Evolutionary conservation across 352 stramenopile genomes (phyloP).

Genomic region (Bremia lactucae): DNA sequence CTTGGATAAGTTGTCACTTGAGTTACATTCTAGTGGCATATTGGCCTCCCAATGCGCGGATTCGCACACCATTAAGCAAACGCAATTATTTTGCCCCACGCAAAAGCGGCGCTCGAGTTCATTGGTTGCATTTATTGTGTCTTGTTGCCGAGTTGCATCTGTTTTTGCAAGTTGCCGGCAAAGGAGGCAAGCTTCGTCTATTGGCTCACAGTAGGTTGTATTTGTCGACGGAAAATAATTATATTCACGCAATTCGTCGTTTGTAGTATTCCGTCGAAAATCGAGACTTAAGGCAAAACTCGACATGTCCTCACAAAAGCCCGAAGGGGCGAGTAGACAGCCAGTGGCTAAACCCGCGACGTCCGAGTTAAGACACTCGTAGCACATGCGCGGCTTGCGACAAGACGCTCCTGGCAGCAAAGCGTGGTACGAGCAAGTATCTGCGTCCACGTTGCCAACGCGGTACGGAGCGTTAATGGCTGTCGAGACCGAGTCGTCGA

Average conservation of each 20-base stretch:
- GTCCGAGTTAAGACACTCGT: conserved; percentile 54
- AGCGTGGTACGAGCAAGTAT: conserved; percentile 58
- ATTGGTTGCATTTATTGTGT: conserved; percentile 21
- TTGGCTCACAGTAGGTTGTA: conserved; percentile 47
- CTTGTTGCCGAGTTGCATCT: conserved; percentile 15
- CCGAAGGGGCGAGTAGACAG: conserved; percentile 44
- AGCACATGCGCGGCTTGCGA: conserved; percentile 48
- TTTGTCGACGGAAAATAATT: conserved; percentile 63
- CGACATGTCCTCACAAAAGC: conserved; percentile 45
- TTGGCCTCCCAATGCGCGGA: conserved; percentile 38
- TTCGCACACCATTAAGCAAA: conserved; percentile 58
- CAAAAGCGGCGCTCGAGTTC: conserved; percentile 45
- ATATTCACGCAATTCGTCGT: conserved; percentile 28
- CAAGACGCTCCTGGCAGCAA: conserved; percentile 26
- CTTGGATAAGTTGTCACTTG: conserved; percentile 7
- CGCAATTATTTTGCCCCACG: conserved; percentile 35
- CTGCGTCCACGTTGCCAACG: conserved; percentile 32
- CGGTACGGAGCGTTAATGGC: conserved; percentile 22
- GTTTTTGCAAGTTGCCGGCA: conserved; percentile 30
- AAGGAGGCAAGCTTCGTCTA: conserved; percentile 38
- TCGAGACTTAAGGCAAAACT: conserved; percentile 40
- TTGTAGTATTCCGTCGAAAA: conserved; percentile 44
- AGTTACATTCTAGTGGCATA: conserved; percentile 37
- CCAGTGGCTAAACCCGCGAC: conserved; percentile 22
- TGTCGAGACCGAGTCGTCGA: conserved; percentile 11